Base-by-base conservation (phyloP, 805 yeast species). In the Saccharomycopsis synnaedendra region DNA sequence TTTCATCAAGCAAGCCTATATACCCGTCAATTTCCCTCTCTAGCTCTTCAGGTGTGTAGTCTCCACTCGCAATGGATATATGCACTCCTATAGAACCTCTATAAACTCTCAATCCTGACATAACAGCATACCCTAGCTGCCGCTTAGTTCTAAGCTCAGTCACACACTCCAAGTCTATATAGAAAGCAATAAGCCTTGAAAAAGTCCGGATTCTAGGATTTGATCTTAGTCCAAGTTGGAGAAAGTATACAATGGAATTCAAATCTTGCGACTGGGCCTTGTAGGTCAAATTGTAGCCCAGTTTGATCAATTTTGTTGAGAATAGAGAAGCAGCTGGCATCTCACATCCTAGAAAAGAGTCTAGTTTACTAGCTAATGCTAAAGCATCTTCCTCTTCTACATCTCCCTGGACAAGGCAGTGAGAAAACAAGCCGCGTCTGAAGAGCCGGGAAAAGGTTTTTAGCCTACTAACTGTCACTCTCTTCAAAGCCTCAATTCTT, bases 91-190 rank as follows among this genome's bases (percentile, higher is more conserved):
- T 60, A 0, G 80, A 72, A 28, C 69, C 66, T 46, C 78, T 64
- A 32, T 76, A 59, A 0, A 72, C 55, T 50, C 84, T 63, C 30
- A 71, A 47, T 0, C 87, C 87, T 27, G 80, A 74, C n/a, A 71
- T 54, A 0, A 80, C 76, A 4, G 71, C 67, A 57, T 83, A 83
- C 0, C 86, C 89, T 47, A 83, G 59, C 53, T 78, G 83, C 49
- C 69, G 70, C 54, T 70, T 72, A 19, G 68, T 69, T 51, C 89
- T 62, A 11, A 82, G 60, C 42, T 74, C 78, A 3, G 70, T 63
- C 1, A 65, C 60, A 19, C 76, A 63, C 1, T 69, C 61, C 5
- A 66, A 53, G 0, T 76, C 65, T 54, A 82, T 55, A n/a, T 74
- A 44, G 57, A 66, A 74, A 1, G 75, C 69, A 1, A 74, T 54